Evolutionary conservation across 495 filamentous ascomycete genomes (phyloP).

Genomic region (Apodospora peruviana): DNA sequence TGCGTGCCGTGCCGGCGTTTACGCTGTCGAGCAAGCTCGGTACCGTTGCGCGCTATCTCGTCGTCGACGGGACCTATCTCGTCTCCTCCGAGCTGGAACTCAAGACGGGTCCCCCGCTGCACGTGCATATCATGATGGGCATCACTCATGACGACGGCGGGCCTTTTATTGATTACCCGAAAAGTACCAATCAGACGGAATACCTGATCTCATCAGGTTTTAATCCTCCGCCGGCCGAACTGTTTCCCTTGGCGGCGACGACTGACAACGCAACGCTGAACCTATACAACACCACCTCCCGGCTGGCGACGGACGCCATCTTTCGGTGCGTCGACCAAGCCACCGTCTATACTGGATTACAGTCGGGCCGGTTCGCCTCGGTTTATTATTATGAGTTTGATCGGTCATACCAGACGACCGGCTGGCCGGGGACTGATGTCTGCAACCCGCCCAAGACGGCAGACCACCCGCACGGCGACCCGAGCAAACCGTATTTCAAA

Average conservation of each 20-base stretch:
- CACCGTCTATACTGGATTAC: conserved; percentile 33
- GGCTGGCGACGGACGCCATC: conserved; percentile 42
- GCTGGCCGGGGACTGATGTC: conserved; percentile 39
- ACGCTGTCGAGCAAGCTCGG: conserved; percentile 22
- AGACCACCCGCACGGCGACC: conserved; percentile 36
- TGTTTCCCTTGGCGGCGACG: conserved; percentile 28
- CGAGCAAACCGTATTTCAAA: conserved; percentile 26
- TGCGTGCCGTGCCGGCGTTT: conserved; percentile 34
- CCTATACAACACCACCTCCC: conserved; percentile 38
- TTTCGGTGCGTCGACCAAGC: conserved; percentile 48
- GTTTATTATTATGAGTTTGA: conserved; percentile 49
- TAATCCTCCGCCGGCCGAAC: conserved; percentile 23
- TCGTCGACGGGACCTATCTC: conserved; percentile 44
- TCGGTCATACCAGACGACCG: conserved; percentile 44
- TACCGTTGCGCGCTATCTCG: conserved; percentile 32
- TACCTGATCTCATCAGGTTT: conserved; percentile 37
- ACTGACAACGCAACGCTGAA: conserved; percentile 35
- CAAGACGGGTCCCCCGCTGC: conserved; percentile 21
- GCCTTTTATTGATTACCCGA: conserved; percentile 39
- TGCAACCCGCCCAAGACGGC: conserved; percentile 38
- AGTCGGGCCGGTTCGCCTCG: conserved; percentile 24
- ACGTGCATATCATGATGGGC: conserved; percentile 39
- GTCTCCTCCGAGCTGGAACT: conserved; percentile 28
- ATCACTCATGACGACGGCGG: conserved; percentile 46
- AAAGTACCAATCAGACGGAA: conserved; percentile 24